These are phyloP conservation scores for Capillidium heterosporum DNA, from an alignment of 371 early-diverging fungal species.

Conservation along the genomic window DNA sequence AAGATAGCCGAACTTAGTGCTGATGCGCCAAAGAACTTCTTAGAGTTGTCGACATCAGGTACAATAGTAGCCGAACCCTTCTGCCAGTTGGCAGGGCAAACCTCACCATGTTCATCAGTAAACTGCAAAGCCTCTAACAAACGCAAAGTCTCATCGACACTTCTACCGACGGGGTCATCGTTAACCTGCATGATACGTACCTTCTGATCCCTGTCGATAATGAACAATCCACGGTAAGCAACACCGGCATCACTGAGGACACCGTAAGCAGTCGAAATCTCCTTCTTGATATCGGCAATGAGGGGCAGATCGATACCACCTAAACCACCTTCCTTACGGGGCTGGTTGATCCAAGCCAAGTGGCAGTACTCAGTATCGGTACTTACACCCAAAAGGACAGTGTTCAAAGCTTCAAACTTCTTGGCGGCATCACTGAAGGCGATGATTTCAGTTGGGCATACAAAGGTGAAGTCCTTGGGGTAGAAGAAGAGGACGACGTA, in stretches of 20 bases:
- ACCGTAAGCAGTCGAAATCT: conserved; percentile 47
- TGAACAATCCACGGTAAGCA: conserved; percentile 58
- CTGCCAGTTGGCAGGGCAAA: conserved; percentile 81
- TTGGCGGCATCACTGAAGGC: conserved; percentile 63
- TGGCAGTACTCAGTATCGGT: conserved; percentile 36
- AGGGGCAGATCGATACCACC: conserved; percentile 31
- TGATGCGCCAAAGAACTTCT: conserved; percentile 6
- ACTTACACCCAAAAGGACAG: conserved; percentile 20
- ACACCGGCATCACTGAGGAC: conserved; percentile 47
- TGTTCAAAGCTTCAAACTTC: conserved; percentile 43
- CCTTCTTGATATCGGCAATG: conserved; percentile 36
- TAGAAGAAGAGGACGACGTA: conserved; percentile 14
- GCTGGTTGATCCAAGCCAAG: conserved; percentile 51
- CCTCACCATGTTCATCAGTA: conserved; percentile 43
- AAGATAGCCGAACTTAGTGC: background rate
- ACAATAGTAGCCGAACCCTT: conserved; percentile 25
- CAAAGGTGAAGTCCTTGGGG: conserved; percentile 17
- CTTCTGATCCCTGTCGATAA: conserved; percentile 81
- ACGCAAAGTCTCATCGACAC: conserved; percentile 86
- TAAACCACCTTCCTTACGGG: conserved; percentile 62
- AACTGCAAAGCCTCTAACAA: conserved; percentile 91
- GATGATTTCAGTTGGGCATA: conserved; percentile 84
- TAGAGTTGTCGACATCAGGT: conserved; percentile 8
- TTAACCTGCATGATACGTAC: conserved; percentile 59
- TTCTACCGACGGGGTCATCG: conserved; percentile 83